Percentiles rank a stretch among this genome's conserved stretches.
Conservation (phyloP, 169 alveolate species). For the Plasmodium ovale region DNA sequence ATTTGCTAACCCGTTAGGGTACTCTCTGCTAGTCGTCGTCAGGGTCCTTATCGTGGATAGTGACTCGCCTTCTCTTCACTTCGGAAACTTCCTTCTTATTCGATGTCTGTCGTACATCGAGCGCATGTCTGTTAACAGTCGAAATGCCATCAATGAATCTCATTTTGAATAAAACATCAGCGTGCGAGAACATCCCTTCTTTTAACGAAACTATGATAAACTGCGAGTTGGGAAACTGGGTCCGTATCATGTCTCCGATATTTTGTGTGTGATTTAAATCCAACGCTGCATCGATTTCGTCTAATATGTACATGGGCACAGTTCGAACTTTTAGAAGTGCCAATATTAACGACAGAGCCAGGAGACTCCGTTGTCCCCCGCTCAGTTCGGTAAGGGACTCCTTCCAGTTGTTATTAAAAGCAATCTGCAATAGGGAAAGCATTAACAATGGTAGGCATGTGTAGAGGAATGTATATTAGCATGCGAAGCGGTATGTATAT, state of each 20-base stretch:
- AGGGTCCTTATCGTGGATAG: constrained; percentile 58
- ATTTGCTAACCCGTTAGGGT: no score
- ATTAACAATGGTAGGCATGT: not conserved
- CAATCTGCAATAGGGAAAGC: constrained; percentile 83
- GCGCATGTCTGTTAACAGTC: constrained; percentile 83
- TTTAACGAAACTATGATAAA: constrained; percentile 96
- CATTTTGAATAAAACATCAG: constrained; percentile 96
- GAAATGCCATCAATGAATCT: constrained; percentile 94
- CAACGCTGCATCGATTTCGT: constrained; percentile 99
- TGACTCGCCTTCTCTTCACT: constrained; percentile 49
- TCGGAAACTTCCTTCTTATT: constrained; percentile 48
- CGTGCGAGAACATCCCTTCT: constrained; percentile 99
- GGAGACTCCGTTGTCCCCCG: constrained; percentile 98
- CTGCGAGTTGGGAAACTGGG: constrained; percentile 97
- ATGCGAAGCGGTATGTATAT: not conserved
- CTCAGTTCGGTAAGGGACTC: constrained; percentile 91
- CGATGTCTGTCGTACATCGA: constrained; percentile 31
- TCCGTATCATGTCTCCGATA: constrained; percentile 97
- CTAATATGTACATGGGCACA: constrained; percentile 99
- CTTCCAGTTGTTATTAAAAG: constrained; percentile 95
- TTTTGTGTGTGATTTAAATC: constrained; percentile 99
- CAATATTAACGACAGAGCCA: constrained; percentile 97
- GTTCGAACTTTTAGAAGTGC: constrained; percentile 97
- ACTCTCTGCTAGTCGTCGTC: constrained; percentile 50
- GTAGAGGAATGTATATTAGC: not conserved